Percentiles rank a stretch among this genome's conserved stretches.
phyloP scores from a whole-genome alignment of 2,329 filamentous ascomycete genomes.

The Hirsutella rhossiliensis region DNA sequence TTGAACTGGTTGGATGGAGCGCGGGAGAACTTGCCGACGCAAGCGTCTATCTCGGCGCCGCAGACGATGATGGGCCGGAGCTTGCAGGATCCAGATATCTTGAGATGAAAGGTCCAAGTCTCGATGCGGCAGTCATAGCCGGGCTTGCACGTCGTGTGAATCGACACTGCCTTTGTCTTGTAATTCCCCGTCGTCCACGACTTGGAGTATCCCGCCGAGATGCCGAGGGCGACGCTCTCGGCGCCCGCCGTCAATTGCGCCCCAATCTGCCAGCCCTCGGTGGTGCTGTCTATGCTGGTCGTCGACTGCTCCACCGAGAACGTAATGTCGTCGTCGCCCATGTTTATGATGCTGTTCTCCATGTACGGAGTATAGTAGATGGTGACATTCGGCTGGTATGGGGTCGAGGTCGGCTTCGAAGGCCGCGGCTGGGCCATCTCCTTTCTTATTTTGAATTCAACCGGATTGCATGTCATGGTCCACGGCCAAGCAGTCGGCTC shows the following conservation, averaged over 20 bases:
- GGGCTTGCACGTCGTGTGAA: neutral
- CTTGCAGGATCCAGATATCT: neutral
- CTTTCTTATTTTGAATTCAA: neutral
- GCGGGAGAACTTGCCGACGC: neutral
- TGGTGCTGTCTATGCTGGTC: neutral
- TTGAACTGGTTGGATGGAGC: neutral
- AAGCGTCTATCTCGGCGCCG: neutral
- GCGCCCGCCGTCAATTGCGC: neutral
- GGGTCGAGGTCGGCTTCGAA: neutral
- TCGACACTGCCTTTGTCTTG: neutral
- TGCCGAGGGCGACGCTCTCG: neutral
- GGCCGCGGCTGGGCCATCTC: neutral
- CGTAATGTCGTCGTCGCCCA: neutral
- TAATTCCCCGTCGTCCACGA: neutral
- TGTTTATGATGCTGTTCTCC: neutral
- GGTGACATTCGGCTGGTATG: neutral
- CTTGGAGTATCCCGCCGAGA: neutral
- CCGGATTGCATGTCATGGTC: neutral
- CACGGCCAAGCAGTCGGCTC: neutral
- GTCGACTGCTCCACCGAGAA: neutral
- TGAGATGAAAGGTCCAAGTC: constrained; percentile 2
- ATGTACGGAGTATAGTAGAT: neutral
- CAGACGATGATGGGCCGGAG: neutral
- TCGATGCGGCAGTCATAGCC: constrained; percentile 1
- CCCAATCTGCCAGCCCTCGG: constrained; percentile 1